Evolutionary conservation across 495 filamentous ascomycete genomes (phyloP), one percentile per base, ranked within the genome.

Genomic region (Lasiosphaeria hispida): DNA sequence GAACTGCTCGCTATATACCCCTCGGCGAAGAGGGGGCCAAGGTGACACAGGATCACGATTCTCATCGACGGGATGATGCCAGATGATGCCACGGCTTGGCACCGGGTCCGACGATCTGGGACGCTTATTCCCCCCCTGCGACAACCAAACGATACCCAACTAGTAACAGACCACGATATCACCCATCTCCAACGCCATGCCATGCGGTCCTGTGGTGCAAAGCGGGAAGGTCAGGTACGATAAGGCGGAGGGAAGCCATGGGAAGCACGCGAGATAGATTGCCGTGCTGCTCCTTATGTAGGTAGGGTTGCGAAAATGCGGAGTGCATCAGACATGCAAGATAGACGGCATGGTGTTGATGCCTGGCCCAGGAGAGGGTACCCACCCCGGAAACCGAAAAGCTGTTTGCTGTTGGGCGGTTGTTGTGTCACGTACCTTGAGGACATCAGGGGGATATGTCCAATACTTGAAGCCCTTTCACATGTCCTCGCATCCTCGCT

Each of bases 1-100:
- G 23, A 30, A 30, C 23, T 30, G 23, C 23, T 30, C 23, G 2
- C 23, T 30, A 30, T 30, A 30, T 30, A 30, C 23, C 23, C 23
- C n/a, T 47, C 13, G 1, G 17, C 13, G 13, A 45, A 10, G 43
- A 1, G 13, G n/a, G 2, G 3, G 18, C n/a, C n/a, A 17, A 19
- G 13, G 13, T 13, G 43, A 23, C 8, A 47, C 43, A 17, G 43
- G 43, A 40, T 52, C 49, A 52, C 49, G 49, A 52, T 15, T 52
- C 15, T 9, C 18, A 13, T 1, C 43, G 43, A 14, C 43, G 9
- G 17, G 17, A 40, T 37, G 13, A 40, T 52, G 49, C 33, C 49
- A 52, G n/a, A 52, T 52, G 35, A 39, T 36, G 49, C 49, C 49
- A 52, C 49, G n/a, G 5, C 49, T 40, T 39, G 48, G 23, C 30